These are phyloP conservation scores for Mycena filopes DNA, from an alignment of 768 basidiomycete genomes.

Conservation along the genomic window DNA sequence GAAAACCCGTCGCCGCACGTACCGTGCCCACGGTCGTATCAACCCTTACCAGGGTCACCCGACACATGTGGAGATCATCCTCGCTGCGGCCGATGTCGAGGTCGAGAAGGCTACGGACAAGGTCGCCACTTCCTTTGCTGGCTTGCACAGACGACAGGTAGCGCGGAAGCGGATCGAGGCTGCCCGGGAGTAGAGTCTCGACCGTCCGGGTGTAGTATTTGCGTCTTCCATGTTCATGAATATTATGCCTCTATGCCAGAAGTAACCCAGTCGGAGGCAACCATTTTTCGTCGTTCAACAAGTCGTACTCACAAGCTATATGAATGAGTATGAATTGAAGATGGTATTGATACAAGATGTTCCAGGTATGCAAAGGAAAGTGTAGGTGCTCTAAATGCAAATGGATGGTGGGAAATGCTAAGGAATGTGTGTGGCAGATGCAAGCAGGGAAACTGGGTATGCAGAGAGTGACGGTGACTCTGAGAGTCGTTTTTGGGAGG, in stretches of 20 bases:
- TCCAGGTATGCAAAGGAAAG: neutral
- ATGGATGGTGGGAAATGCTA: neutral
- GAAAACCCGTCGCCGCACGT: slow-evolving; percentile 99
- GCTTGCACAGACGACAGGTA: slow-evolving; percentile 87
- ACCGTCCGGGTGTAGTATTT: slow-evolving; percentile 35
- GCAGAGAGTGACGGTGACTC: neutral
- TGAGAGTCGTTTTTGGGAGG: no score
- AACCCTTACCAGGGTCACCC: slow-evolving; percentile 99
- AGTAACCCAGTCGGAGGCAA: neutral
- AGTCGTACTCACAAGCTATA: no score
- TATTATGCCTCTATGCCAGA: slow-evolving; percentile 36
- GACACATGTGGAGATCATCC: slow-evolving; percentile 95
- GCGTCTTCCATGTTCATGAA: slow-evolving; percentile 37
- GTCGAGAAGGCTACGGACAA: slow-evolving; percentile 95
- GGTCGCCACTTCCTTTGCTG: slow-evolving; percentile 63
- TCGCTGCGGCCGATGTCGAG: slow-evolving; percentile 79
- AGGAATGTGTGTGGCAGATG: slow-evolving; percentile 11
- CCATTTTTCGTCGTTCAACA: no score
- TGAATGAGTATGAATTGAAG: neutral
- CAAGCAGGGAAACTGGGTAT: neutral
- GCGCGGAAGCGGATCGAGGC: slow-evolving; percentile 92
- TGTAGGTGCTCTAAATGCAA: neutral
- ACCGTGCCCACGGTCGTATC: slow-evolving; percentile 97
- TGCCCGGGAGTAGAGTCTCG: slow-evolving; percentile 62
- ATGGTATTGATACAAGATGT: neutral